A percentile compares a stretch with the other conserved stretches of the same genome.
These are phyloP conservation scores for Camillea tinctor DNA, from an alignment of 2,329 filamentous ascomycete species.

Conservation along the genomic window DNA sequence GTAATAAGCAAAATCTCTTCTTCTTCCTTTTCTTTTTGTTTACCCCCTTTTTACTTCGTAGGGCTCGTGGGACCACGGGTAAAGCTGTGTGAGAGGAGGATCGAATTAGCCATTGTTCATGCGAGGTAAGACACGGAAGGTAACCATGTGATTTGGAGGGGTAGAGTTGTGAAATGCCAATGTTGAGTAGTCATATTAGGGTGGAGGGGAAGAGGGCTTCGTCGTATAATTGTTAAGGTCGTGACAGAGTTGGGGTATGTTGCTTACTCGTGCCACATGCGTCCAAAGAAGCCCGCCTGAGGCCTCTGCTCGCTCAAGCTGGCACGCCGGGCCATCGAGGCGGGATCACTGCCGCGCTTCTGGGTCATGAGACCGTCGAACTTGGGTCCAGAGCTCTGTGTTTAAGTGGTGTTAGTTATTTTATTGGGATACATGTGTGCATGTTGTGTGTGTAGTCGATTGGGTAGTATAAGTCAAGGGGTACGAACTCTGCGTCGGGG, in stretches of 20 bases:
- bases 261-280: conserved; percentile 57
- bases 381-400: conserved; percentile 46
- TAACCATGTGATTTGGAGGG: no score
- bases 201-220: neutral
- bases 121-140: no score
- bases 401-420: neutral
- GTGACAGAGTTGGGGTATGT: no score
- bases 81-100: conserved; percentile 20
- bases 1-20: no score
- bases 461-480: neutral
- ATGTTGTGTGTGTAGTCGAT: neutral
- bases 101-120: neutral
- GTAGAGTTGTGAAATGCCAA: no score
- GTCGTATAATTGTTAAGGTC: neutral
- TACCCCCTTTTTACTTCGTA: conserved; percentile 23
- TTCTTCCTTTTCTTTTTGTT: no score
- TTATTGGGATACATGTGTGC: neutral
- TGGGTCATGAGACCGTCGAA: conserved; percentile 53
- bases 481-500: conserved; percentile 27
- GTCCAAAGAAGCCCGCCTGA: conserved; percentile 48
- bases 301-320: conserved; percentile 55
- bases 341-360: conserved; percentile 46
- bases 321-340: conserved; percentile 46
- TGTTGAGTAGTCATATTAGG: no score
- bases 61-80: conserved; percentile 28